Base-by-base conservation (phyloP, 2,329 filamentous ascomycete species). In the Magnaporthales sp. region DNA sequence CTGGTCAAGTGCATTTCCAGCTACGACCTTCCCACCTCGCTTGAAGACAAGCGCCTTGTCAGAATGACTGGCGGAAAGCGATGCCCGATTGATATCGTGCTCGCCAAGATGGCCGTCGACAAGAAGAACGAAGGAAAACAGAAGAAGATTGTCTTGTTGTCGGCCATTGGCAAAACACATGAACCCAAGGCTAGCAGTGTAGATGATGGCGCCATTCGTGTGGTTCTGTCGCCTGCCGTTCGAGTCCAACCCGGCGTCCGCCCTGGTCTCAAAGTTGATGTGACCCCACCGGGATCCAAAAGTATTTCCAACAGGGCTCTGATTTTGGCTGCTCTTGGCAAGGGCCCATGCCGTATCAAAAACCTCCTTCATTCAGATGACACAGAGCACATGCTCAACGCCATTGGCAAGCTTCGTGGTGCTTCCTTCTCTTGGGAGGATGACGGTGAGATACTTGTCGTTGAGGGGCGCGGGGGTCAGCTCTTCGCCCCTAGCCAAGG, bases 101-200 rank as follows among this genome's bases (percentile, higher is more conserved):
- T 99, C 67, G 85, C 90, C 70, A 96, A 96, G 76, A 99, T 99
- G 95, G 93, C 91, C 0, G 90, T 99, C 9, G 95, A 99, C 79
- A 99, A 99, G 85, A 99, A 99, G 83, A 99, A 99, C 71, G 91
- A 96, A 61, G 95, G 95, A 1, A 86, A 86, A 68, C 93, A 94
- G 78, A 99, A 99, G 83, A 98, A 97, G 79, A 91, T 99, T 69
- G 94, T 97, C 7, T 85, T 99, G 8, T 83, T 99, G 11, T 93
- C 93, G 0, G 91, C 91, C 13, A 96, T 99, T 74, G 95, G 95
- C 67, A 87, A 89, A 73, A 96, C 93, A 0, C 80, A 94, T 74
- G 95, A 99, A 79, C 90, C 88, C 66, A 91, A 90, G 76, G 95
- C 95, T 30, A 97, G 90, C 71, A 88, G 92, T 10, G 93, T 98